These are phyloP conservation scores for Talaromyces ruber DNA, from an alignment of 495 filamentous ascomycete genomes.

Conservation along the genomic window DNA sequence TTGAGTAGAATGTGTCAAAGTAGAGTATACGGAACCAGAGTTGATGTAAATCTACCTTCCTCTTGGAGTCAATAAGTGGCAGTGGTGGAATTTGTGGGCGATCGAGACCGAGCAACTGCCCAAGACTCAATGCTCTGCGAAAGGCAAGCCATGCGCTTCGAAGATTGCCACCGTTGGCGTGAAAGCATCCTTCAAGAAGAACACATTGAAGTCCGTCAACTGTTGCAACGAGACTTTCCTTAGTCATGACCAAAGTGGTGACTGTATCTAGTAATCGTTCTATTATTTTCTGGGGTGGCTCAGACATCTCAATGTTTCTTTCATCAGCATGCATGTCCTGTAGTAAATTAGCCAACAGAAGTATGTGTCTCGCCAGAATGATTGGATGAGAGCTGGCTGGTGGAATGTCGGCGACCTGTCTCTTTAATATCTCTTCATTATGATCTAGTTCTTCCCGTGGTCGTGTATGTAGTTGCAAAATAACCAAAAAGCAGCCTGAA, in stretches of 20 bases:
- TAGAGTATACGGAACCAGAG: slow-evolving; percentile 19
- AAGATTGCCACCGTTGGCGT: slow-evolving; percentile 14
- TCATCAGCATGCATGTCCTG: slow-evolving; percentile 11
- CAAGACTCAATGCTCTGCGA: slow-evolving; percentile 12
- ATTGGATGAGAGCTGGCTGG: slow-evolving; percentile 7
- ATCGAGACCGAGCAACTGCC: slow-evolving; percentile 13
- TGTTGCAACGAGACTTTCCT: slow-evolving; percentile 11
- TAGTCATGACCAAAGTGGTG: not conserved
- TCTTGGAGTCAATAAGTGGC: slow-evolving; percentile 1
- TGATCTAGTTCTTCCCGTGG: not conserved
- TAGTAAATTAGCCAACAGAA: slow-evolving; percentile 11
- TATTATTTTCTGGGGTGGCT: not conserved
- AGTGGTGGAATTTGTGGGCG: not conserved
- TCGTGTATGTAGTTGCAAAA: not conserved
- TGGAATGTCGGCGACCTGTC: not conserved
- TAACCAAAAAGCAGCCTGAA: not conserved
- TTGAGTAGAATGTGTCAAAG: slow-evolving; percentile 35
- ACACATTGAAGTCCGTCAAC: slow-evolving; percentile 15
- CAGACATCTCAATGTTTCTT: slow-evolving; percentile 1
- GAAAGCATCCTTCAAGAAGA: slow-evolving; percentile 11
- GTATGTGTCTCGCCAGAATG: slow-evolving; percentile 7
- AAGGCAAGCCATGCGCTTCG: slow-evolving; percentile 14
- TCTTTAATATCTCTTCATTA: not conserved
- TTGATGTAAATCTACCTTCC: slow-evolving; percentile 13
- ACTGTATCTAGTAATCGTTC: not conserved